phyloP scores from a whole-genome alignment of 768 basidiomycete genomes.

The Hypholoma sublateritium region DNA sequence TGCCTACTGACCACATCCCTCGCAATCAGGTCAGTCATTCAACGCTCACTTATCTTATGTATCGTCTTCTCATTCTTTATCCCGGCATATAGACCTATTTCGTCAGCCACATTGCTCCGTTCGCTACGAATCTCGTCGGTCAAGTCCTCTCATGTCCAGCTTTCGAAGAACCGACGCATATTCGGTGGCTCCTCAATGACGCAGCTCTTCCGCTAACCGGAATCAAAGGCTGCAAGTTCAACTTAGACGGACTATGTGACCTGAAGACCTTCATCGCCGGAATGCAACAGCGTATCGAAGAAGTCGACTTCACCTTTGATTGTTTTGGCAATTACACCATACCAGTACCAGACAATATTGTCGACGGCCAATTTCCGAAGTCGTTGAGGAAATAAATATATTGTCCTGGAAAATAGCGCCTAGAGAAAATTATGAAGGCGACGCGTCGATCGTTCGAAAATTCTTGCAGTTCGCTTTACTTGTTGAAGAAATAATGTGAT shows the following conservation, averaged over 20 bases:
- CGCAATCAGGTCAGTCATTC: constrained; percentile 48
- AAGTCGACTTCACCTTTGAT: constrained; percentile 63
- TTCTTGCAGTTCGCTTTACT: no score
- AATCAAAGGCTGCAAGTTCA: constrained; percentile 55
- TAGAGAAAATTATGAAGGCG: no score
- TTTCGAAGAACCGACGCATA: constrained; percentile 35
- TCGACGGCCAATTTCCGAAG: constrained; percentile 32
- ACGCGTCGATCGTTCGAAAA: no score
- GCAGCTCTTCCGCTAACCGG: constrained; percentile 68
- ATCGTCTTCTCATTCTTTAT: constrained; percentile 20
- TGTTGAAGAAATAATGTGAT: no score
- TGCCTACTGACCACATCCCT: constrained; percentile 62
- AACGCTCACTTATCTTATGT: constrained; percentile 51
- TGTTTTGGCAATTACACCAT: constrained; percentile 55
- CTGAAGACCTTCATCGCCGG: constrained; percentile 57
- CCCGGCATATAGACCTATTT: constrained; percentile 33
- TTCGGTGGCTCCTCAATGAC: constrained; percentile 75
- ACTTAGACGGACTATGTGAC: constrained; percentile 62
- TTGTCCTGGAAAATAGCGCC: no score
- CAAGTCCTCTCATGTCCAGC: constrained; percentile 47
- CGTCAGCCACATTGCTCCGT: constrained; percentile 32
- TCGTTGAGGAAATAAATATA: constrained; percentile 10
- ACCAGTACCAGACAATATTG: constrained; percentile 37
- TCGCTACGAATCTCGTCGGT: constrained; percentile 36
- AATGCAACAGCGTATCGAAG: constrained; percentile 52